These are phyloP conservation scores for Aspergillus ruber DNA, from an alignment of 2,329 filamentous ascomycete species.

Conservation along the genomic window DNA sequence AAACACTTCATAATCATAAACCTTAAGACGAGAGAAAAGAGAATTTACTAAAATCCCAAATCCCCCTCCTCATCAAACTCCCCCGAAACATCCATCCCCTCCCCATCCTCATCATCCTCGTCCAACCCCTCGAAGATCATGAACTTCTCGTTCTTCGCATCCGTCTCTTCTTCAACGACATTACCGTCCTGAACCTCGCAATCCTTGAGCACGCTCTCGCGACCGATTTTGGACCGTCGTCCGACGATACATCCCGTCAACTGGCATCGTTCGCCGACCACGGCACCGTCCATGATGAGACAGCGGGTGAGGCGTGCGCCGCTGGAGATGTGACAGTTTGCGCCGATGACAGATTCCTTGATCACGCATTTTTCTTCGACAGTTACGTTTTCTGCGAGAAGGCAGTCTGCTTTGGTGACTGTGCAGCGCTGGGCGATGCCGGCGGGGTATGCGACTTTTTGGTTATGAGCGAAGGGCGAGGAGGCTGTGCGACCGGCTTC, in stretches of 20 bases:
- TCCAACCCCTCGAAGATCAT: slow-evolving; percentile 48
- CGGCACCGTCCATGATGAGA: slow-evolving; percentile 84
- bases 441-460: slow-evolving; percentile 77
- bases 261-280: slow-evolving; percentile 76
- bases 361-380: slow-evolving; percentile 86
- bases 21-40: background rate
- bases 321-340: slow-evolving; percentile 76
- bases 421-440: slow-evolving; percentile 74
- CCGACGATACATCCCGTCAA: slow-evolving; percentile 85
- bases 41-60: slow-evolving; percentile 11
- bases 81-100: slow-evolving; percentile 26
- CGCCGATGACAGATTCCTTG: slow-evolving; percentile 83
- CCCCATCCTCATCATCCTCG: slow-evolving; percentile 25
- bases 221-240: slow-evolving; percentile 73
- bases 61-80: slow-evolving; percentile 21
- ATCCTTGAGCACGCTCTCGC: slow-evolving; percentile 70
- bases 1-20: slow-evolving; percentile 25
- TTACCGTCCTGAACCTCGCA: slow-evolving; percentile 88
- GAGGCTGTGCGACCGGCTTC: slow-evolving; percentile 52
- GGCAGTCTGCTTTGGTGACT: slow-evolving; percentile 71
- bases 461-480: slow-evolving; percentile 69
- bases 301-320: slow-evolving; percentile 85
- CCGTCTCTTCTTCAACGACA: slow-evolving; percentile 70
- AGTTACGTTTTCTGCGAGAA: slow-evolving; percentile 82
- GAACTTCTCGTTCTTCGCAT: slow-evolving; percentile 58